These are phyloP conservation scores for Aspergillus asperescens DNA, from an alignment of 495 filamentous ascomycete species.

Conservation along the genomic window DNA sequence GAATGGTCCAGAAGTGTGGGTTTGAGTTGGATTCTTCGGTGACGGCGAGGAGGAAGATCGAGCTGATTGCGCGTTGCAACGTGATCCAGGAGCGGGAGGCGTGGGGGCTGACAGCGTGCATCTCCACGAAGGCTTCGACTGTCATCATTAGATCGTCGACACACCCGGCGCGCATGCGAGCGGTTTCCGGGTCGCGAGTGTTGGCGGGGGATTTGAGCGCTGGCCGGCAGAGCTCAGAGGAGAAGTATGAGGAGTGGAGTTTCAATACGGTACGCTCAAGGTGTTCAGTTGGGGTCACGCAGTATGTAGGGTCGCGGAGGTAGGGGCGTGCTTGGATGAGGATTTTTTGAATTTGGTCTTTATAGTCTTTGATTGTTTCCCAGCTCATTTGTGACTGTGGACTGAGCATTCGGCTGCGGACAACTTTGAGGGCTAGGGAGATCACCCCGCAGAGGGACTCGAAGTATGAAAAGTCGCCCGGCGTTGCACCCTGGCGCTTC, in stretches of 20 bases:
- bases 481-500: slow-evolving; percentile 32
- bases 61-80: slow-evolving; percentile 45
- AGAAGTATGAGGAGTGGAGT: slow-evolving; percentile 54
- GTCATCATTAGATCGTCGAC: slow-evolving; percentile 38
- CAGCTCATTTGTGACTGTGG: slow-evolving; percentile 39
- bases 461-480: slow-evolving; percentile 45
- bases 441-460: slow-evolving; percentile 51
- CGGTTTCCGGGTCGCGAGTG: slow-evolving; percentile 30
- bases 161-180: slow-evolving; percentile 43
- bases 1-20: slow-evolving; percentile 34
- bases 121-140: slow-evolving; percentile 44
- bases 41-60: slow-evolving; percentile 44
- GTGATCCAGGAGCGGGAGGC: slow-evolving; percentile 45
- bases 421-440: slow-evolving; percentile 50
- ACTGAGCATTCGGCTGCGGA: slow-evolving; percentile 49
- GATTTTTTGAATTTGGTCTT: slow-evolving; percentile 47
- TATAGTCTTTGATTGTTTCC: slow-evolving; percentile 46
- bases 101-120: slow-evolving; percentile 41
- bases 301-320: slow-evolving; percentile 46
- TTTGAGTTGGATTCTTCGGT: slow-evolving; percentile 41
- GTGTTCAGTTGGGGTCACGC: slow-evolving; percentile 44
- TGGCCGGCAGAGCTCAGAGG: slow-evolving; percentile 56
- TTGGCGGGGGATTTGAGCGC: slow-evolving; percentile 43
- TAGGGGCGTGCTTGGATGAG: slow-evolving; percentile 49
- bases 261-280: slow-evolving; percentile 53